Base-by-base conservation (phyloP, 768 basidiomycete species). In the Termitomyces sp. region DNA sequence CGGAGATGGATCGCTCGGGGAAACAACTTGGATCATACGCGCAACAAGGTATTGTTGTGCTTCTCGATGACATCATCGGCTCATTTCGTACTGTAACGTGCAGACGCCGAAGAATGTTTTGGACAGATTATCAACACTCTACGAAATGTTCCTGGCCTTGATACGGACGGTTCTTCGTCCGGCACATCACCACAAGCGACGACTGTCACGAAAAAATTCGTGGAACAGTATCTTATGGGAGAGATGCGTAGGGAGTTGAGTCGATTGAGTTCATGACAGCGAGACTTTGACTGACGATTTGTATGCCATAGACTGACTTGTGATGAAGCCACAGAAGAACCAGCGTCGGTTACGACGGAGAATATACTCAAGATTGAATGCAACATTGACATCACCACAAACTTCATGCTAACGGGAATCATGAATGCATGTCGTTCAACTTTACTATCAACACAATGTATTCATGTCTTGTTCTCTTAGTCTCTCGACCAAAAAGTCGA, bases 51-150 rank as follows among this genome's bases (percentile, higher is more conserved):
- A 58, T 14, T 24, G 12, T 20, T n/a, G 60, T 63, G 8, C 26
- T 50, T 24, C 42, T 2, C 13, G 81, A 76, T 79, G 13, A 24
- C 50, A 8, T 49, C 30, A 49, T 45, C 1, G 43, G 22, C 8
- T 48, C 24, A 28, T 49, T 38, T 32, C 4, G 56, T 26, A 24
- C 47, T 40, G 33, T 54, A 1, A n/a, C n/a, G n/a, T 32, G 20
- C 49, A 82, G 92, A 97, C 66, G 94, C 94, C 20, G 94, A 96
- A 67, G 94, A 97, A 70, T 95, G 93, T 64, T 94, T 88, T 77
- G 79, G 77, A 8, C 82, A 87, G 53, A 84, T 96, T 59, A 75
- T 90, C 18, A 85, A 85, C 57, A 79, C 86, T 0, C 74, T 95
- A 49, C 80, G 84, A 58, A 84, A 88, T n/a, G 77, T 94, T 6